A percentile compares a stretch with the other conserved stretches of the same genome.
These are phyloP conservation scores for Boehmeria nivea DNA, from an alignment of 306 rosid species.

Conservation along the genomic window DNA sequence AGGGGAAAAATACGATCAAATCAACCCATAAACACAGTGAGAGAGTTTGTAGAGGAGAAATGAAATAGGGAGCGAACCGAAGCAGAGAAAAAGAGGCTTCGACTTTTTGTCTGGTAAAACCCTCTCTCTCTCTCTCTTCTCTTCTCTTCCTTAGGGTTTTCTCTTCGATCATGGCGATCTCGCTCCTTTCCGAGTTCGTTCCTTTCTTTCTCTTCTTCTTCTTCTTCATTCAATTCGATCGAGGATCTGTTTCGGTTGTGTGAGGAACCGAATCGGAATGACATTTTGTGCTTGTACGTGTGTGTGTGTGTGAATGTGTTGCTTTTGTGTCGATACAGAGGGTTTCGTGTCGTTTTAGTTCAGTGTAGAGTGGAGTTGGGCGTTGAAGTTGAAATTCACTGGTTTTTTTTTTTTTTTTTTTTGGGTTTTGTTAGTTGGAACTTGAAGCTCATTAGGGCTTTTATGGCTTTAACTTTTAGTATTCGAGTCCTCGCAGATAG, in stretches of 20 bases:
- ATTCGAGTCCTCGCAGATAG: no score
- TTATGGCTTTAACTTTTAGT: no score
- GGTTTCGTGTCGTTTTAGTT: not conserved
- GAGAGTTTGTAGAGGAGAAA: not conserved
- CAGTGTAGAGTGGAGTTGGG: not conserved
- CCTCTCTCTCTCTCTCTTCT: not conserved
- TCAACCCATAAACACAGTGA: not conserved
- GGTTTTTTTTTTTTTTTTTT: not conserved
- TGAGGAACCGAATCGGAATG: not conserved
- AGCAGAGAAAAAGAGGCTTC: not conserved
- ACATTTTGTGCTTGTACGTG: no score
- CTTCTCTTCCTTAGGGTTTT: not conserved
- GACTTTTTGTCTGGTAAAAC: not conserved
- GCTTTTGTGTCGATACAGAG: no score
- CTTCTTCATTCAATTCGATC: not conserved
- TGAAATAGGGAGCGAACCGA: not conserved
- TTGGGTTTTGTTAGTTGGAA: no score
- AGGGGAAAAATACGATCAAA: no score
- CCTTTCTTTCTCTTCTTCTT: not conserved
- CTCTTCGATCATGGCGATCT: no score
- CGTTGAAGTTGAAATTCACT: conserved; percentile 2
- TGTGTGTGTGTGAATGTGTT: no score
- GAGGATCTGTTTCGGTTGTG: not conserved
- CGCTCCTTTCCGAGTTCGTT: no score
- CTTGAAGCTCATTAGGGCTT: no score